Evolutionary conservation across 352 stramenopile species (phyloP).

Genomic region (Phytophthora constricta): DNA sequence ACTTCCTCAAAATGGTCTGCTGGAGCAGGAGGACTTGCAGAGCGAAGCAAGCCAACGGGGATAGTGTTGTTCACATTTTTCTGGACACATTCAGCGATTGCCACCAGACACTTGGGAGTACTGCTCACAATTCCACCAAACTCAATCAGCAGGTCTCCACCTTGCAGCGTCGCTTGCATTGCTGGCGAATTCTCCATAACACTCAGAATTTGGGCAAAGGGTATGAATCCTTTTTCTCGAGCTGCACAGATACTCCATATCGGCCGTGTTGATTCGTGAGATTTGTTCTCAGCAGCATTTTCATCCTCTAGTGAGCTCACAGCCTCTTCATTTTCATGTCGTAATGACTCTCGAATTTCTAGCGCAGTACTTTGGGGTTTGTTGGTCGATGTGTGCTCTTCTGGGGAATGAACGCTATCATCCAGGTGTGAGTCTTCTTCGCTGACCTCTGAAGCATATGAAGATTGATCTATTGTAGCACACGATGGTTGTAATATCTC

Average conservation of each 20-base stretch:
- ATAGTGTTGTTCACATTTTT: slow-evolving; percentile 47
- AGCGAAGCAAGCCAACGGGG: slow-evolving; percentile 45
- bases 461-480: too few species aligned
- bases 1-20: slow-evolving; percentile 23
- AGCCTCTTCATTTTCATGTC: too few species aligned
- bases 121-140: slow-evolving; percentile 57
- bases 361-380: too few species aligned
- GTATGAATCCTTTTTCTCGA: slow-evolving; percentile 30
- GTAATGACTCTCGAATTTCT: too few species aligned
- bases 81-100: slow-evolving; percentile 60
- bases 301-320: too few species aligned
- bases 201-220: slow-evolving; percentile 60
- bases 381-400: too few species aligned
- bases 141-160: slow-evolving; percentile 52
- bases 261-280: background rate
- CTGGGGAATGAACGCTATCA: too few species aligned
- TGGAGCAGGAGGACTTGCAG: background rate
- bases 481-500: too few species aligned
- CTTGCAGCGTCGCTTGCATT: slow-evolving; percentile 47
- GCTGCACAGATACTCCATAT: too few species aligned
- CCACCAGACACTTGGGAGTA: slow-evolving; percentile 57
- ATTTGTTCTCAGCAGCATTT: too few species aligned
- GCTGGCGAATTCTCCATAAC: slow-evolving; percentile 52
- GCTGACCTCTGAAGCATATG: too few species aligned
- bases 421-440: too few species aligned